Evolutionary conservation across 805 yeast genomes (phyloP), one percentile per base, ranked within the genome.

Genomic region (Lachancea thermotolerans): DNA sequence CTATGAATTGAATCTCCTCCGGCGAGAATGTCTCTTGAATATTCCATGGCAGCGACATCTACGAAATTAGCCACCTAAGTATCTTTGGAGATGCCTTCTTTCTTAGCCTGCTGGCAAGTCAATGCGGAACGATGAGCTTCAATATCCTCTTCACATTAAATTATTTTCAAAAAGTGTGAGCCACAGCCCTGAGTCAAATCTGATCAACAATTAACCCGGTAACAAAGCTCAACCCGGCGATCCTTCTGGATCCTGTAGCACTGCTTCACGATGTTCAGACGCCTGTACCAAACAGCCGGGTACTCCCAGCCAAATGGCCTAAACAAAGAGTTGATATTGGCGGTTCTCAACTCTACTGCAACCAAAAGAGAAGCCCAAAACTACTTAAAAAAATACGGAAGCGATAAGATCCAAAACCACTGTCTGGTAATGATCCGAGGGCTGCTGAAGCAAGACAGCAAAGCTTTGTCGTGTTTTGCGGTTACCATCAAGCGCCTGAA

Each of bases 291-390:
- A 32, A 44, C 39, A 29, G 29, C 34, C 15, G 42, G 46, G 8
- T 50, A 51, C 37, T 44, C 51, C n/a, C 62, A 59, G 41, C 62
- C 56, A 10, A 60, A 61, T 53, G 49, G 55, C 2, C 41, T 57
- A n/a, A 56, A 64, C 6, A 72, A 79, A 52, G 86, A 85, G 44
- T 68, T 91, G 41, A 82, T 91, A n/a, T 68, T 88, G 14, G 81
- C 96, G 1, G 89, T 91, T 18, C 70, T 91, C 47, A 82, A 82
- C 56, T 82, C 96, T 1, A 86, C 97, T 3, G 95, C 97, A 5
- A 91, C 98, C 1, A 90, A 88, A 61, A 72, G 99, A 49, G 98
- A 91, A 59, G 95, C 96, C 4, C 75, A 78, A 50, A 84, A 82
- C 51, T 91, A 90, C 59, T 66, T 91, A 39, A 70, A 77, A 31